Percentiles rank a stretch among this genome's conserved stretches.
Conservation (phyloP, 2,329 filamentous ascomycete species). For the Phyllosticta citribraziliensis region DNA sequence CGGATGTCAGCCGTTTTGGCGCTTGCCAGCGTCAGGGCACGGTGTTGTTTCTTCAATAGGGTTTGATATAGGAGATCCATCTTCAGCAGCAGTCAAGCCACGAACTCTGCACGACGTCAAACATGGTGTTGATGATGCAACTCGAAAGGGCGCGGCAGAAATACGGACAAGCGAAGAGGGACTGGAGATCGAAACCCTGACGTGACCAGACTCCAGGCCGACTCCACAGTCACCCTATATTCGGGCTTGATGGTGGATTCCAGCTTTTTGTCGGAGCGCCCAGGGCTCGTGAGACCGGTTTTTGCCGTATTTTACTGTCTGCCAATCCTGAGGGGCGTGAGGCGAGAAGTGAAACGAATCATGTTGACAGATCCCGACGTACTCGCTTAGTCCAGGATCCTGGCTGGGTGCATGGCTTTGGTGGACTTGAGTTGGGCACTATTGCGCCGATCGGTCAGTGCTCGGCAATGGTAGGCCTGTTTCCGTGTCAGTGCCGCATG, state of each 20-base stretch:
- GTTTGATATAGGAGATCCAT: neutral
- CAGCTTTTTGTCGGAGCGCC: neutral
- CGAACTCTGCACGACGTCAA: neutral
- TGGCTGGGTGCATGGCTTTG: slow-evolving; percentile 4
- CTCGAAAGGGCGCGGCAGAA: neutral
- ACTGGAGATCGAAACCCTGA: neutral
- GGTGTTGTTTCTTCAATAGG: neutral
- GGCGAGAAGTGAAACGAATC: slow-evolving; percentile 8
- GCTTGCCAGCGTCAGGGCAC: slow-evolving; percentile 3
- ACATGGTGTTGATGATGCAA: neutral
- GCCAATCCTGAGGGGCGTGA: slow-evolving; percentile 8
- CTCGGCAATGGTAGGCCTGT: neutral
- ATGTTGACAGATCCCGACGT: slow-evolving; percentile 8
- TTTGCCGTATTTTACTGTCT: slow-evolving; percentile 6
- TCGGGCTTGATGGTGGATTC: neutral
- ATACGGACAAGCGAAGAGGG: neutral
- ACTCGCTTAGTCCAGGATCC: slow-evolving; percentile 5
- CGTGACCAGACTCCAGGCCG: neutral
- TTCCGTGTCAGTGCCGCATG: slow-evolving; percentile 7
- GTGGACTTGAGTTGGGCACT: neutral
- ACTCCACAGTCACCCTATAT: neutral
- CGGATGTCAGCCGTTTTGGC: slow-evolving; percentile 7
- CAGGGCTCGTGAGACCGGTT: slow-evolving; percentile 9
- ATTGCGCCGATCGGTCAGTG: slow-evolving; percentile 9
- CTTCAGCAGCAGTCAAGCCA: neutral